Conservation (phyloP, 1,139 yeast genomes). For the Yamadazyma aaseri region DNA sequence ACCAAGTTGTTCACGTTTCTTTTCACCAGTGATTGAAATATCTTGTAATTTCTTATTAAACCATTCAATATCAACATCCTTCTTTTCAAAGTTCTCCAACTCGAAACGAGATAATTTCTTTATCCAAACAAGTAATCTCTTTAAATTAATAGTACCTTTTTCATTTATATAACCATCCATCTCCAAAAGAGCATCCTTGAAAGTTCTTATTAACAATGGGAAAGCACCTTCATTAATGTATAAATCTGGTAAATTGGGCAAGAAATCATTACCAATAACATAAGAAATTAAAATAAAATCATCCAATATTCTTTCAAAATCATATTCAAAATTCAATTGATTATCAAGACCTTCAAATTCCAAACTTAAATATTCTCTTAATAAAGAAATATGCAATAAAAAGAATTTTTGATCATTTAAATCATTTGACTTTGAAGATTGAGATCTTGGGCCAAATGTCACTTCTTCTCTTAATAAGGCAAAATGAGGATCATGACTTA, state of each 20-base stretch:
- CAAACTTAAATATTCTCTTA: slow-evolving; percentile 85
- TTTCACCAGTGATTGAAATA: slow-evolving; percentile 71
- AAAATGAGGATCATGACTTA: slow-evolving; percentile 96
- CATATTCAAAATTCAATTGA: slow-evolving; percentile 65
- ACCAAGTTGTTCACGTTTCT: slow-evolving; percentile 64
- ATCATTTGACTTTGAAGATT: slow-evolving; percentile 39
- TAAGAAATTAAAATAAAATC: slow-evolving; percentile 91
- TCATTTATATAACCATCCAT: slow-evolving; percentile 86
- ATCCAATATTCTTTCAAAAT: slow-evolving; percentile 87
- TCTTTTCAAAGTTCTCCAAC: slow-evolving; percentile 75
- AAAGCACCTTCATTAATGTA: slow-evolving; percentile 95
- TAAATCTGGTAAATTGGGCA: slow-evolving; percentile 95
- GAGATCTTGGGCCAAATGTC: slow-evolving; percentile 63
- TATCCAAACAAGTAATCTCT: slow-evolving; percentile 72
- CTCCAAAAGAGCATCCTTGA: slow-evolving; percentile 72
- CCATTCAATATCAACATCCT: slow-evolving; percentile 88
- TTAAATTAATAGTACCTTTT: slow-evolving; percentile 74
- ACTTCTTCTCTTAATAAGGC: slow-evolving; percentile 95
- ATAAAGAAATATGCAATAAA: slow-evolving; percentile 78
- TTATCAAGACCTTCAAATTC: slow-evolving; percentile 75
- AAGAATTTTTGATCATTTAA: slow-evolving; percentile 79
- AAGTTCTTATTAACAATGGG: slow-evolving; percentile 82
- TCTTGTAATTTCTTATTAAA: slow-evolving; percentile 81
- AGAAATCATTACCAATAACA: slow-evolving; percentile 96
- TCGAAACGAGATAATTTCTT: slow-evolving; percentile 68